Conservation (phyloP, 2,329 filamentous ascomycete species). For the Talaromyces funiculosus region DNA sequence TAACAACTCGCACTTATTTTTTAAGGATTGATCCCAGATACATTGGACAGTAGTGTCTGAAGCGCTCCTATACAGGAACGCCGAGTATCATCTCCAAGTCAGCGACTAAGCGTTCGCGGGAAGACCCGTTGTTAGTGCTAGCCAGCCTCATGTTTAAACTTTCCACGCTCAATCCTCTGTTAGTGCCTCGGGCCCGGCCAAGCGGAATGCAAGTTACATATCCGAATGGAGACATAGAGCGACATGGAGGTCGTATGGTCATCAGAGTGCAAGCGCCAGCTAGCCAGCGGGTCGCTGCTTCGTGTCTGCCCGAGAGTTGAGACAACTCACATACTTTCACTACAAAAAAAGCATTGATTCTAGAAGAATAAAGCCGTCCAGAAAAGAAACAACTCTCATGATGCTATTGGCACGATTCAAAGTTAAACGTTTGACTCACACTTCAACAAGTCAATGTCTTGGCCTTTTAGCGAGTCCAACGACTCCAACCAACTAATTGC, state of each 20-base stretch:
- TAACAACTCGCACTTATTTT: background rate
- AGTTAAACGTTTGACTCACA: background rate
- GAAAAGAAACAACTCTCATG: background rate
- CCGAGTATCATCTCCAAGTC: background rate
- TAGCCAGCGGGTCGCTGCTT: constrained; percentile 11
- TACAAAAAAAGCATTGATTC: background rate
- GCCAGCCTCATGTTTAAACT: too few relatives aligned
- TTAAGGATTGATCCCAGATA: too few relatives aligned
- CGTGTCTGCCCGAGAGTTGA: constrained; percentile 10
- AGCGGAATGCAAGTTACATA: background rate
- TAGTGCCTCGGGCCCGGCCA: background rate
- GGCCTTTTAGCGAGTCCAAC: background rate
- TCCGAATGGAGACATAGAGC: background rate
- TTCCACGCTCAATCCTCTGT: too few relatives aligned
- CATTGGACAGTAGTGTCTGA: background rate
- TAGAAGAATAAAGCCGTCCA: background rate
- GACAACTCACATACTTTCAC: background rate
- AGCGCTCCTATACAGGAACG: background rate
- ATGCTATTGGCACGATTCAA: background rate
- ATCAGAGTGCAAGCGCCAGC: background rate
- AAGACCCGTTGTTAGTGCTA: background rate
- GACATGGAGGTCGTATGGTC: background rate
- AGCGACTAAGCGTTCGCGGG: background rate
- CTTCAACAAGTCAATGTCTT: background rate
- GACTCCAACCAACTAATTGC: background rate